Percentiles rank a stretch among this genome's conserved stretches.
These are phyloP conservation scores for Trypanosoma avium DNA, from an alignment of 208 protist species.

Conservation along the genomic window DNA sequence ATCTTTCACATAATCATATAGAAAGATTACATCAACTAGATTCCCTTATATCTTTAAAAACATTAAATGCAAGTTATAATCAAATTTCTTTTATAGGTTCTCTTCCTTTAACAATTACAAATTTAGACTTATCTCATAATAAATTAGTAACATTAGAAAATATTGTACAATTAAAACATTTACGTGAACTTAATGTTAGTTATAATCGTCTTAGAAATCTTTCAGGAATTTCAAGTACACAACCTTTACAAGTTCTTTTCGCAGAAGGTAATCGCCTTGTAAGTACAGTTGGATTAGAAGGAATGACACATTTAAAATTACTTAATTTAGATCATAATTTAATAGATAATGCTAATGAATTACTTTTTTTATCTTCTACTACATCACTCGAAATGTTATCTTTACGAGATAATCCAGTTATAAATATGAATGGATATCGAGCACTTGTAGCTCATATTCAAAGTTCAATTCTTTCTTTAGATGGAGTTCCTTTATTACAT, in stretches of 20 bases:
- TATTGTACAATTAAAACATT: conserved; percentile 51
- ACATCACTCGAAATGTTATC: conserved; percentile 60
- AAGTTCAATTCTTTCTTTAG: conserved; percentile 51
- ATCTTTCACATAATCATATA: conserved; percentile 82
- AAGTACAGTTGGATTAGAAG: conserved; percentile 51
- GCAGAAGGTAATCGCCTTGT: conserved; percentile 72
- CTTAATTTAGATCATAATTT: conserved; percentile 71
- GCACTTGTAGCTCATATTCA: conserved; percentile 44
- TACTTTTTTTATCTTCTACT: conserved; percentile 49
- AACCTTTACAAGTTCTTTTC: conserved; percentile 59
- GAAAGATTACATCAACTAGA: conserved; percentile 51
- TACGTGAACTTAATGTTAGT: conserved; percentile 77
- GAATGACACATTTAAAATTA: conserved; percentile 46
- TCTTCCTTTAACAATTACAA: conserved; percentile 62
- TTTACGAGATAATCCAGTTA: conserved; percentile 61
- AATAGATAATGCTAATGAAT: conserved; percentile 67
- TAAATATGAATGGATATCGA: conserved; percentile 48
- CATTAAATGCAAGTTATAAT: conserved; percentile 78
- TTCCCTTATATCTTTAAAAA: conserved; percentile 47
- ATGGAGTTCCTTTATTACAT: conserved; percentile 58
- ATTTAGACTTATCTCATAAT: conserved; percentile 82
- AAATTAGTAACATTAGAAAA: conserved; percentile 55
- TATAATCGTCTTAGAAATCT: conserved; percentile 67
- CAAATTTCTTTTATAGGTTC: conserved; percentile 41
- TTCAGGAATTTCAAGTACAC: conserved; percentile 37